Percentiles rank a stretch among this genome's conserved stretches.
phyloP scores from a whole-genome alignment of 2,329 filamentous ascomycete genomes.

The Microdochium nivale region DNA sequence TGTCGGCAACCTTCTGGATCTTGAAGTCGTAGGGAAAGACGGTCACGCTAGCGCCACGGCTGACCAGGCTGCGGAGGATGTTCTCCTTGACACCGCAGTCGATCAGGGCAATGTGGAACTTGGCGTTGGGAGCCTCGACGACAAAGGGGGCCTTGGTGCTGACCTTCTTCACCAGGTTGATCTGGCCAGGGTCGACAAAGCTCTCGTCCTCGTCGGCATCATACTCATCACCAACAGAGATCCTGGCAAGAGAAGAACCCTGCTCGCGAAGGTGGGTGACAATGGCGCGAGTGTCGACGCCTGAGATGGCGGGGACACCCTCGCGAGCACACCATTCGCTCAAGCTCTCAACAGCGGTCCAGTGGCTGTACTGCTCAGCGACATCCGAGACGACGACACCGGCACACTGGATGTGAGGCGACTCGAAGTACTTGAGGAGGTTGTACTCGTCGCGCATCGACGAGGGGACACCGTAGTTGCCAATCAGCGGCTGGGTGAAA shows the following conservation, averaged over 20 bases:
- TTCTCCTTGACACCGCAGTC: constrained; percentile 99
- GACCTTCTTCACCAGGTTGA: constrained; percentile 92
- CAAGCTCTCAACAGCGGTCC: constrained; percentile 94
- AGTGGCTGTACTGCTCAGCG: constrained; percentile 91
- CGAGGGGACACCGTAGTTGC: constrained; percentile 96
- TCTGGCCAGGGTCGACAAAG: constrained; percentile 89
- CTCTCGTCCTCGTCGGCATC: constrained; percentile 97
- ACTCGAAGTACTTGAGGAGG: constrained; percentile 96
- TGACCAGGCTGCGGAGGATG: constrained; percentile 89
- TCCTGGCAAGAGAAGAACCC: constrained; percentile 89
- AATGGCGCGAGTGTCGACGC: constrained; percentile 93
- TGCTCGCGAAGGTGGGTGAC: constrained; percentile 94
- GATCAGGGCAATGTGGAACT: constrained; percentile 86
- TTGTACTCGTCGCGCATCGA: constrained; percentile 77
- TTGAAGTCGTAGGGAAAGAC: constrained; percentile 96
- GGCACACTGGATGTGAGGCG: constrained; percentile 91
- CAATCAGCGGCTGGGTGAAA: constrained; percentile 95
- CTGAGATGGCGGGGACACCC: constrained; percentile 91
- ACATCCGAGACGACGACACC: constrained; percentile 95
- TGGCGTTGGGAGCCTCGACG: constrained; percentile 73
- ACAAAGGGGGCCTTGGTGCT: constrained; percentile 98
- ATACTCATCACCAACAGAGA: constrained; percentile 94
- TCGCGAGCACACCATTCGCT: constrained; percentile 92
- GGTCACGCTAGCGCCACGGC: constrained; percentile 84
- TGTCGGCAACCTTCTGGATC: constrained; percentile 94